phyloP scores from a whole-genome alignment of 164 flowering plant species.

The Magnolia kwangsiensis region DNA sequence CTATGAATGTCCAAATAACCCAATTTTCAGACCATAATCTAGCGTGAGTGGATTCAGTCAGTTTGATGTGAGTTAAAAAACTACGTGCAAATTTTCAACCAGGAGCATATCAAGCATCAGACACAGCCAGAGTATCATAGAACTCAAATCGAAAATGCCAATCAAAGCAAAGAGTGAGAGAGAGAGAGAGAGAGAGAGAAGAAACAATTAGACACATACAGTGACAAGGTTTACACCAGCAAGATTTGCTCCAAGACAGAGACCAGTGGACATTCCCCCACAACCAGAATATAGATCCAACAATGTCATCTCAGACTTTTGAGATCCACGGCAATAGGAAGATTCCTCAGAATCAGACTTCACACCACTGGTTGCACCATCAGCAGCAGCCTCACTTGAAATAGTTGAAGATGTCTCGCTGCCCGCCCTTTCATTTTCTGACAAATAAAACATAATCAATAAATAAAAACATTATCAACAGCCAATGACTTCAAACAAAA shows the following conservation, averaged over 20 bases:
- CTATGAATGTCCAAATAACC: too few relatives aligned
- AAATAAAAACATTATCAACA: background rate
- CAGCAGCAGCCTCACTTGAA: conserved; percentile 26
- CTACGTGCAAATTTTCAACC: background rate
- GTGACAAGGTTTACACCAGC: conserved; percentile 57
- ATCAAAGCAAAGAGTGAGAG: background rate
- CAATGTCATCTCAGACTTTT: conserved; percentile 29
- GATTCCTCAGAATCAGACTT: conserved; percentile 20
- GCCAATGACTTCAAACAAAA: background rate
- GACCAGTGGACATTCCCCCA: conserved; percentile 92
- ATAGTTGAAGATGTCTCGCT: conserved; percentile 37
- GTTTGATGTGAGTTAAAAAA: background rate
- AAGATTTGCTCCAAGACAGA: conserved; percentile 66
- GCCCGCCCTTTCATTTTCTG: conserved; percentile 15
- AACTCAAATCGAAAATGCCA: background rate
- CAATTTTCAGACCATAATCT: too few relatives aligned
- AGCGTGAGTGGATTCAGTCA: too few relatives aligned
- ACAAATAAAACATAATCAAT: background rate
- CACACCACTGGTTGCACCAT: conserved; percentile 8
- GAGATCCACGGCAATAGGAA: background rate
- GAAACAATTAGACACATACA: conserved; percentile 36
- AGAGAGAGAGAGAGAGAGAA: background rate
- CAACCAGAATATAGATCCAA: conserved; percentile 84
- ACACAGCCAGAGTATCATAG: too few relatives aligned
- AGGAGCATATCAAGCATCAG: too few relatives aligned